Conservation (phyloP, 1,284 basidiomycete species). For the Singerocomus rubriflavus region DNA sequence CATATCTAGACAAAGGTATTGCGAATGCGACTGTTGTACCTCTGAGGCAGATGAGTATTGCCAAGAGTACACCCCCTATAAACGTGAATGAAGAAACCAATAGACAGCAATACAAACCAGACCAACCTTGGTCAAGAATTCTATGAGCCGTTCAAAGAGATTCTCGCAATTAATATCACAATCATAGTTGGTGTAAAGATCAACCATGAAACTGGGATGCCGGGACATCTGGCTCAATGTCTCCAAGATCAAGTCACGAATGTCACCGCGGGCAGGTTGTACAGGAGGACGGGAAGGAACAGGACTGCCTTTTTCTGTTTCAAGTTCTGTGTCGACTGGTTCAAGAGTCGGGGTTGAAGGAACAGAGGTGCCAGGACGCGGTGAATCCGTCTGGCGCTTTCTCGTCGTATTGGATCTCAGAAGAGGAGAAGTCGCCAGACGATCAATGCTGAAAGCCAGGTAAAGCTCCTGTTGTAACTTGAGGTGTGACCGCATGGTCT, state of each 20-base stretch:
- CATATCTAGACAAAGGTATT: slow-evolving; percentile 88
- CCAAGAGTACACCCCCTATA: slow-evolving; percentile 73
- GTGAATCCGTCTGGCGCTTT: slow-evolving; percentile 39
- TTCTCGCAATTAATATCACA: slow-evolving; percentile 97
- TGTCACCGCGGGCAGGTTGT: slow-evolving; percentile 81
- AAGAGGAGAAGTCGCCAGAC: slow-evolving; percentile 62
- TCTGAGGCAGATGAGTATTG: slow-evolving; percentile 62
- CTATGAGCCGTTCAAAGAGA: slow-evolving; percentile 88
- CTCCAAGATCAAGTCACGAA: slow-evolving; percentile 88
- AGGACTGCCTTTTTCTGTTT: slow-evolving; percentile 48
- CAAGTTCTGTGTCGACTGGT: slow-evolving; percentile 42
- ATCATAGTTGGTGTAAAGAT: slow-evolving; percentile 95
- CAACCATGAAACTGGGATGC: slow-evolving; percentile 89
- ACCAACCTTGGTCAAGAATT: slow-evolving; percentile 81
- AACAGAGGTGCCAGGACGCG: slow-evolving; percentile 57
- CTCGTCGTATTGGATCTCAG: slow-evolving; percentile 29
- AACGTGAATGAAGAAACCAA: slow-evolving; percentile 7
- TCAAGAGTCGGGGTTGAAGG: slow-evolving; percentile 46
- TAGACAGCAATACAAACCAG: neutral
- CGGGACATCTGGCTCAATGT: slow-evolving; percentile 80
- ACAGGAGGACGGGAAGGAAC: slow-evolving; percentile 59
- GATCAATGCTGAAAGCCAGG: slow-evolving; percentile 90
- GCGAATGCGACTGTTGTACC: slow-evolving; percentile 71
- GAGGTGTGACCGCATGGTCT: slow-evolving; percentile 82
- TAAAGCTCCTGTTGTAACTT: slow-evolving; percentile 98